Evolutionary conservation across 2,329 filamentous ascomycete species (phyloP).

Genomic region (Fusarium sp.): DNA sequence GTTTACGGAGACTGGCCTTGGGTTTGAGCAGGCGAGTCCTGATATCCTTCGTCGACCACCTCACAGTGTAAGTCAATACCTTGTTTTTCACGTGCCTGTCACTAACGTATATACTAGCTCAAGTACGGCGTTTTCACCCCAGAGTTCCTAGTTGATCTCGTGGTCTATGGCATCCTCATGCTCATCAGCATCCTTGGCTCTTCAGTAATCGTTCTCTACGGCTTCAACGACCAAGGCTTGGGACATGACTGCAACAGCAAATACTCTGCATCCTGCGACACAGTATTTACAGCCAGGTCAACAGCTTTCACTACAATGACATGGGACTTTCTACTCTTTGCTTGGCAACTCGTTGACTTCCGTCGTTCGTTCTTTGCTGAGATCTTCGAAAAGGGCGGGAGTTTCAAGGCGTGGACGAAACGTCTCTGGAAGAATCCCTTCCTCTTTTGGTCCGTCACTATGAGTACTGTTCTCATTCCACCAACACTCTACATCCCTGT

Average conservation of each 20-base stretch:
- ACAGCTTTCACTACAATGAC: slow-evolving; percentile 74
- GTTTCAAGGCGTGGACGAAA: slow-evolving; percentile 61
- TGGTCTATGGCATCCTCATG: slow-evolving; percentile 72
- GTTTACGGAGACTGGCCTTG: slow-evolving; percentile 76
- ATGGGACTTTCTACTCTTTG: slow-evolving; percentile 74
- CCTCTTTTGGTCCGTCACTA: slow-evolving; percentile 58
- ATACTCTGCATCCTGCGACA: slow-evolving; percentile 61
- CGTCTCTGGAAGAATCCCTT: slow-evolving; percentile 66
- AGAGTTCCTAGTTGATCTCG: slow-evolving; percentile 70
- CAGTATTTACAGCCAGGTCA: slow-evolving; percentile 70
- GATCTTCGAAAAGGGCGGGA: slow-evolving; percentile 56
- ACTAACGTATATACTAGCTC: slow-evolving; percentile 36
- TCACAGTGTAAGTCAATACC: slow-evolving; percentile 27
- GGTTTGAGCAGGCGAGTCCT: slow-evolving; percentile 72
- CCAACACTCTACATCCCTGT: slow-evolving; percentile 74
- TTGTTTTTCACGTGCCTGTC: background rate
- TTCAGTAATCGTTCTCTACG: slow-evolving; percentile 68
- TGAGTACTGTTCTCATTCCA: slow-evolving; percentile 66
- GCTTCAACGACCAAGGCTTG: slow-evolving; percentile 62
- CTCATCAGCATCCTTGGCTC: slow-evolving; percentile 64
- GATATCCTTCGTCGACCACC: slow-evolving; percentile 74
- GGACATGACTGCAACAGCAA: slow-evolving; percentile 66
- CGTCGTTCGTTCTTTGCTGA: slow-evolving; percentile 72
- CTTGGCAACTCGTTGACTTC: slow-evolving; percentile 74
- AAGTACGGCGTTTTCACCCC: slow-evolving; percentile 68